These are phyloP conservation scores for Akanthomyces dipterigenus DNA, from an alignment of 2,329 filamentous ascomycete genomes.

Conservation along the genomic window DNA sequence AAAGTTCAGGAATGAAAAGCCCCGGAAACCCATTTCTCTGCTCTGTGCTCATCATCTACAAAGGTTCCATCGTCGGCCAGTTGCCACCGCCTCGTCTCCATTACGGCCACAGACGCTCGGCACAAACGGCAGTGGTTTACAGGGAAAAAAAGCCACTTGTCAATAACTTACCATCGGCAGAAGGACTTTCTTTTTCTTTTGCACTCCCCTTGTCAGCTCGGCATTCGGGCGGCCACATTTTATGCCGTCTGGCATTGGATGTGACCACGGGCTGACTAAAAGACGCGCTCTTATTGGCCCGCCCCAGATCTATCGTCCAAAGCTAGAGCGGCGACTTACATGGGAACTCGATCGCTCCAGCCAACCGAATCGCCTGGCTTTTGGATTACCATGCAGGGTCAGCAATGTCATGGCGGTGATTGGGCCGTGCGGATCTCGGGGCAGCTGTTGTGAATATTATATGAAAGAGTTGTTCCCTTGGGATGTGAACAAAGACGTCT, in stretches of 20 bases:
- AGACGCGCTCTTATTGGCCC: slow-evolving; percentile 23
- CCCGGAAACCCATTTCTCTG: background rate
- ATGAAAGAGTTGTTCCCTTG: slow-evolving; percentile 4
- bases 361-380: slow-evolving; percentile 10
- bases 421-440: background rate
- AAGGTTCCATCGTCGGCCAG: background rate
- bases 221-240: background rate
- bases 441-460: background rate
- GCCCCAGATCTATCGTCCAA: background rate
- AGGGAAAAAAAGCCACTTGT: background rate
- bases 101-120: background rate
- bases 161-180: background rate
- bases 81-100: background rate
- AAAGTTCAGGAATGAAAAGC: background rate
- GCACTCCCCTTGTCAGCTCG: background rate
- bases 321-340: background rate
- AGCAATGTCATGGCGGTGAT: slow-evolving; percentile 1
- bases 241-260: background rate
- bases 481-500: background rate
- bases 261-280: slow-evolving; percentile 25
- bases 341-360: background rate
- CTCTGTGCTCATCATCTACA: background rate
- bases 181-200: background rate
- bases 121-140: slow-evolving; percentile 4
- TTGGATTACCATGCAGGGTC: slow-evolving; percentile 5